Evolutionary conservation across 108 stramenopile species (phyloP).

Genomic region (Cyclostephanos tholiformis): DNA sequence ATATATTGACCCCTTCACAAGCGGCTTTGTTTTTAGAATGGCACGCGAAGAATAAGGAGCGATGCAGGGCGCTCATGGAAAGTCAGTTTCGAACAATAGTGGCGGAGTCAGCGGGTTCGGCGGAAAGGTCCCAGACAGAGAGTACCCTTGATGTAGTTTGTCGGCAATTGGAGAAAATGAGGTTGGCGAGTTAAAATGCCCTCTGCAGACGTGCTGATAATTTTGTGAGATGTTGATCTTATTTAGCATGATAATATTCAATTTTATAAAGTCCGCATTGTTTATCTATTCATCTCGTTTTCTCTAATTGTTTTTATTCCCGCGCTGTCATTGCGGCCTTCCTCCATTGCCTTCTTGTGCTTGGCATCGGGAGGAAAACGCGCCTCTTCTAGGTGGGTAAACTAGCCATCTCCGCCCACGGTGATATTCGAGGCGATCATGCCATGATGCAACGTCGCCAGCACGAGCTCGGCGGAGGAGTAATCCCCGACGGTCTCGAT

Average conservation of each 20-base stretch:
- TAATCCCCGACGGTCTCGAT: constrained; percentile 59
- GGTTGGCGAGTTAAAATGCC: background rate
- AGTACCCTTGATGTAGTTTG: constrained; percentile 42
- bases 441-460: constrained; percentile 81
- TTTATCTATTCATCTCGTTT: no score
- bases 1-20: constrained; percentile 72
- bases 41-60: constrained; percentile 60
- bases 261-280: no score
- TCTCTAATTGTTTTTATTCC: no score
- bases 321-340: no score
- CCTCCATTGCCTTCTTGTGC: no score
- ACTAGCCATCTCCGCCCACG: constrained; percentile 4
- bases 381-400: background rate
- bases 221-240: no score
- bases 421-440: constrained; percentile 43
- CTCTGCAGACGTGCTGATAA: background rate
- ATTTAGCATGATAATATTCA: no score
- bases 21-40: constrained; percentile 58
- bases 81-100: background rate
- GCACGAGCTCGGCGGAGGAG: constrained; percentile 63
- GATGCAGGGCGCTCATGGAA: constrained; percentile 30
- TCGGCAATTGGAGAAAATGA: constrained; percentile 38
- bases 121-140: background rate
- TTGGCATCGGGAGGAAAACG: no score
- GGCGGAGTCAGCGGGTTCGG: constrained; percentile 4